These are phyloP conservation scores for Gnomoniopsis sp. DNA, from an alignment of 2,329 filamentous ascomycete genomes.

Conservation along the genomic window DNA sequence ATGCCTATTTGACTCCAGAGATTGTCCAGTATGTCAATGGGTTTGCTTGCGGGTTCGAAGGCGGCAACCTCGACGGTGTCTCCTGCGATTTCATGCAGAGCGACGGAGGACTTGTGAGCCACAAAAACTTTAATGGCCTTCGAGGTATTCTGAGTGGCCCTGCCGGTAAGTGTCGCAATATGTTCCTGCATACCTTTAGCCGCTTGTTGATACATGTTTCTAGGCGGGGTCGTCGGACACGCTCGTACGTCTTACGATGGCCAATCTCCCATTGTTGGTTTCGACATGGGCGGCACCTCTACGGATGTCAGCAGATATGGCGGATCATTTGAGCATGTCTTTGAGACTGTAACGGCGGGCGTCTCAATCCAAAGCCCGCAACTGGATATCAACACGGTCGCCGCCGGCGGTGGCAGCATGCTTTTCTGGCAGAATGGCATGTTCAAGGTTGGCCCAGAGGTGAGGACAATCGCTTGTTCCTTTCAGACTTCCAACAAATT, in stretches of 20 bases:
- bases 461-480: background rate
- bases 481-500: background rate
- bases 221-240: conserved; percentile 69
- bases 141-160: conserved; percentile 67
- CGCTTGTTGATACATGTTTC: background rate
- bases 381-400: conserved; percentile 86
- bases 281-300: conserved; percentile 18
- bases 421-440: conserved; percentile 81
- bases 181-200: background rate
- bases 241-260: conserved; percentile 70
- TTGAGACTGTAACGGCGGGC: conserved; percentile 57
- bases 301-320: conserved; percentile 46
- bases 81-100: conserved; percentile 73
- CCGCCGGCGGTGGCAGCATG: conserved; percentile 74
- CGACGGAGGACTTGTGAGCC: conserved; percentile 41
- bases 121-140: conserved; percentile 20
- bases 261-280: conserved; percentile 29
- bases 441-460: conserved; percentile 82
- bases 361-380: conserved; percentile 85
- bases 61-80: conserved; percentile 51
- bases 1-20: conserved; percentile 70
- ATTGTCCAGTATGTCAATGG: conserved; percentile 68
- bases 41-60: conserved; percentile 63
- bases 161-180: conserved; percentile 31
- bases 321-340: conserved; percentile 15